phyloP scores from a whole-genome alignment of 2,329 filamentous ascomycete species.

The Botryotinia calthae region DNA sequence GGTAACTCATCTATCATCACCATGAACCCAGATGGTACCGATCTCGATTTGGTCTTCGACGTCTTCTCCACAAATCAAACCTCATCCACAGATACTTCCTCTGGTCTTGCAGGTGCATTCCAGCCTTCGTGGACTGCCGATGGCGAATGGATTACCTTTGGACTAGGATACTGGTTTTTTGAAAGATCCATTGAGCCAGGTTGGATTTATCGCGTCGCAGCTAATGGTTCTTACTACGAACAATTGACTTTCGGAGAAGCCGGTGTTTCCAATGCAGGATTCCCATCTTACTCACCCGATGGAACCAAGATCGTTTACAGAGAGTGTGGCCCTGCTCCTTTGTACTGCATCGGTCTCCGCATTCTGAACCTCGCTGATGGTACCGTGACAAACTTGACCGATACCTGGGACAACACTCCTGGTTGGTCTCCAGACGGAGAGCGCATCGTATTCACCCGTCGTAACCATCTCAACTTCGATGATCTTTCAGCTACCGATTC shows the following conservation, averaged over 20 bases:
- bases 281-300: conserved; percentile 43
- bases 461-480: background rate
- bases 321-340: conserved; percentile 33
- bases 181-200: conserved; percentile 32
- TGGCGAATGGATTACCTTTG: conserved; percentile 42
- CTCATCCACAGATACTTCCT: conserved; percentile 14
- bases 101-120: conserved; percentile 42
- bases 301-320: conserved; percentile 42
- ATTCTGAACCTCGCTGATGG: conserved; percentile 37
- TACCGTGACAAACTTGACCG: conserved; percentile 39
- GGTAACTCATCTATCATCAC: conserved; percentile 43
- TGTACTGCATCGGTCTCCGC: conserved; percentile 36
- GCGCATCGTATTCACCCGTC: conserved; percentile 41
- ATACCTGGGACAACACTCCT: conserved; percentile 43
- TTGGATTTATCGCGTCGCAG: conserved; percentile 26
- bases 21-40: conserved; percentile 27
- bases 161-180: conserved; percentile 44
- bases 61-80: conserved; percentile 6
- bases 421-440: conserved; percentile 43
- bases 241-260: conserved; percentile 39
- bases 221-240: conserved; percentile 31
- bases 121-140: conserved; percentile 43
- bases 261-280: conserved; percentile 39
- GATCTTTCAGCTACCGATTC: background rate
- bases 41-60: conserved; percentile 36